Percentiles rank a stretch among this genome's conserved stretches.
Evolutionary conservation across 73 alveolate species (phyloP).

Genomic region (Symbiodinium natans): DNA sequence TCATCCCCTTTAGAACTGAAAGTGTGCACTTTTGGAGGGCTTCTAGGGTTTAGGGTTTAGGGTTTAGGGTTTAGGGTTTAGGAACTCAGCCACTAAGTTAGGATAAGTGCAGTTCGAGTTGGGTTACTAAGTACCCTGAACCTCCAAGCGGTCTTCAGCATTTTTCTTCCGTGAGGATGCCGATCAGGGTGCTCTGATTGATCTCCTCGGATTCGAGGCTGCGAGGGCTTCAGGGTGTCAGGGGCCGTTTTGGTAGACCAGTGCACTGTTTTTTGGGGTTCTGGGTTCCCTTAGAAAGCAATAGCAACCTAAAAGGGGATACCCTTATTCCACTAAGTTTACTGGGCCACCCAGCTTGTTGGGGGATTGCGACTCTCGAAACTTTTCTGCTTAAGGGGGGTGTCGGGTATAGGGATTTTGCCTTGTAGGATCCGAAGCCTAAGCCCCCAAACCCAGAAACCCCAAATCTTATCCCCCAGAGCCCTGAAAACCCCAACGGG

Average conservation of each 20-base stretch:
- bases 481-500: no score
- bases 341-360: no score
- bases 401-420: neutral
- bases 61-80: neutral
- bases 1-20: no score
- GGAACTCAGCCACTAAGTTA: neutral
- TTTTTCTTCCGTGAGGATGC: neutral
- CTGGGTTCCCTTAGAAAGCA: no score
- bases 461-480: neutral
- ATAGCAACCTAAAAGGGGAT: no score
- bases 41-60: neutral
- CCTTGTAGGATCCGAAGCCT: neutral
- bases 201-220: conserved; percentile 64
- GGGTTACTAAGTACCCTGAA: no score
- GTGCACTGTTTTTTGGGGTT: neutral
- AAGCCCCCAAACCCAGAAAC: neutral
- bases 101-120: no score
- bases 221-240: neutral
- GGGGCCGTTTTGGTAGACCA: neutral
- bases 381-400: no score
- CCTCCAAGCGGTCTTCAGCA: no score
- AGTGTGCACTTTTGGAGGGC: no score
- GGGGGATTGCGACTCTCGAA: no score
- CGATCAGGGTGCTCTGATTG: conserved; percentile 67
- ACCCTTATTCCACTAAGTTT: no score